Base-by-base conservation (phyloP, 2,329 filamentous ascomycete species). In the Pyrenochaeta sp. region DNA sequence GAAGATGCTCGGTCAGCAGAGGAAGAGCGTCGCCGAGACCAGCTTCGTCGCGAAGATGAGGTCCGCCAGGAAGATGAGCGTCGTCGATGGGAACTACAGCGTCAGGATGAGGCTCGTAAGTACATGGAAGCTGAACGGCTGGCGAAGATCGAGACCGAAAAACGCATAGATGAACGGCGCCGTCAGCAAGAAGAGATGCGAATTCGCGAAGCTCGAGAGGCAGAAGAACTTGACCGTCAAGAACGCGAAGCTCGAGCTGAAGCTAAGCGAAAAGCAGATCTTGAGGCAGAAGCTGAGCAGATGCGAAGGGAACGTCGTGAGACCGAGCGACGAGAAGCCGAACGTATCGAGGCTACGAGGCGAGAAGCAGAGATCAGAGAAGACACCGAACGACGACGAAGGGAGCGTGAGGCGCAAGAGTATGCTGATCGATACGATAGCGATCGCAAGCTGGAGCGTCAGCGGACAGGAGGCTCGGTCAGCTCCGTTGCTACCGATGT, bases 401-500 rank as follows among this genome's bases (percentile, higher is more conserved):
- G 66, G 37, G 72, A 75, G 43, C 64, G 56, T 32, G 71, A 74
- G 44, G 56, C 64, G 2, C 56, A 71, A 43, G 72, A 65, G 42
- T 61, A 62, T 43, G 59, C 62, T 32, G 59, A 65, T 13, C 68
- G 65, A 24, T 71, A 72, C 40, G 58, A 65, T 28, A 69, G 52
- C 43, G 69, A 73, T 45, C 66, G 61, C 8, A 61, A 54, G 30
- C 55, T 75, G 9, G 72, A 73, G n/a, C 61, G 69, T 30, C 71
- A 75, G 52, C 64, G 56, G 6, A 72, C 71, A 24, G 72, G 72
- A 44, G 67, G 59, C 56, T 73, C 73, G 7, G 59, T 70, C 25
- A 72, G 62, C 56, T 73, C 73, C 8, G 61, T 72, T 24, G 68
- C 66, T n/a, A 74, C 67, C 13, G 73, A 68, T 52, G 71, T 75